Evolutionary conservation across 2,329 filamentous ascomycete species (phyloP).

Genomic region (Fusarium multiceps): DNA sequence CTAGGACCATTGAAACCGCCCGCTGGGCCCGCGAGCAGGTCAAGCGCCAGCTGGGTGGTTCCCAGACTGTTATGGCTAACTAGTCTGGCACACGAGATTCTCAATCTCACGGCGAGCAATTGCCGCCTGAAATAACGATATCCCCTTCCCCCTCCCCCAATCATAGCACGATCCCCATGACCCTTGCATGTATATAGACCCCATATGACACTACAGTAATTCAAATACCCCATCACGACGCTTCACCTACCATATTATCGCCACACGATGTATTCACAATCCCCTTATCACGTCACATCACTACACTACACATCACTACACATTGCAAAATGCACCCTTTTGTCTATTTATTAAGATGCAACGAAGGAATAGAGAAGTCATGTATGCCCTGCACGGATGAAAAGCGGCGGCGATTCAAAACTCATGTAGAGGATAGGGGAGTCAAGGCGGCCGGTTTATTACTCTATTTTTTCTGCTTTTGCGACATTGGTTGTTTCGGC

Average conservation of each 20-base stretch:
- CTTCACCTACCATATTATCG: conserved; percentile 47
- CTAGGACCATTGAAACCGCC: conserved; percentile 91
- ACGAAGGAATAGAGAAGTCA: conserved; percentile 57
- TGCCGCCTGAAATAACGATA: conserved; percentile 24
- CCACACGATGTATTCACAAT: conserved; percentile 41
- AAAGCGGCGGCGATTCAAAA: conserved; percentile 53
- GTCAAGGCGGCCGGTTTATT: conserved; percentile 52
- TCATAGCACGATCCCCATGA: conserved; percentile 53
- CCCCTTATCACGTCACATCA: conserved; percentile 28
- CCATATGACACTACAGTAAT: conserved; percentile 53
- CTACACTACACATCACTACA: conserved; percentile 35
- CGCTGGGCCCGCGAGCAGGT: conserved; percentile 98
- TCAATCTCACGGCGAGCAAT: conserved; percentile 2
- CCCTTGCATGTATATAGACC: conserved; percentile 55
- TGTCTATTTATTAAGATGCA: conserved; percentile 45
- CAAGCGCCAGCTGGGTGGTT: conserved; percentile 82
- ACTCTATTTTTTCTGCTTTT: conserved; percentile 37
- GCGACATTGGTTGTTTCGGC: conserved; percentile 37
- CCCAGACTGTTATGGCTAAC: conserved; percentile 62
- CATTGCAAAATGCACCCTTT: conserved; percentile 44
- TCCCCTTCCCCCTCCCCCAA: conserved; percentile 39
- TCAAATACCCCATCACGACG: conserved; percentile 54
- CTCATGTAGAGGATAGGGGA: conserved; percentile 57
- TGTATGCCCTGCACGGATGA: conserved; percentile 53
- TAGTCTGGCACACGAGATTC: conserved; percentile 42